phyloP scores from a whole-genome alignment of 345 rosid species.

The Syzygium aqueum region DNA sequence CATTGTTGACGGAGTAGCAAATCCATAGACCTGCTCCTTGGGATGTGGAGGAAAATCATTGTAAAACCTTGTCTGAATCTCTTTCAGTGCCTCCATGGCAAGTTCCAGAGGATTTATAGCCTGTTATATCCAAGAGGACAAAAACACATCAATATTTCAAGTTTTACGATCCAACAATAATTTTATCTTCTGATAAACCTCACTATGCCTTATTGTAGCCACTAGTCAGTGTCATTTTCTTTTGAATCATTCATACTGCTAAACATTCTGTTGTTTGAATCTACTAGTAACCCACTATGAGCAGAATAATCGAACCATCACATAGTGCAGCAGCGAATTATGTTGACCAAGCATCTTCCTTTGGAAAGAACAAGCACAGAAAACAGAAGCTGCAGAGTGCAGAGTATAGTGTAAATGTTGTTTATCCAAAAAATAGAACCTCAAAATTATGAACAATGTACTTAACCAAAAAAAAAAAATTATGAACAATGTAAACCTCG shows the following conservation, averaged over 20 bases:
- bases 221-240: neutral
- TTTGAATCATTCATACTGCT: neutral
- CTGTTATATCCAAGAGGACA: slow-evolving; percentile 19
- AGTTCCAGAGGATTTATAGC: slow-evolving; percentile 92
- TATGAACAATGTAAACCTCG: neutral
- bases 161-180: neutral
- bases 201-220: neutral
- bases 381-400: neutral
- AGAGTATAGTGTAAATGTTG: neutral
- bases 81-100: slow-evolving; percentile 82
- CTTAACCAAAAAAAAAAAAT: too few species aligned
- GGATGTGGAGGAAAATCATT: slow-evolving; percentile 85
- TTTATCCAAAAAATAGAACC: neutral
- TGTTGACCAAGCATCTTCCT: neutral
- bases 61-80: slow-evolving; percentile 73
- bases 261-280: neutral
- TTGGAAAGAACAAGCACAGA: neutral
- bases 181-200: neutral
- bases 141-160: neutral
- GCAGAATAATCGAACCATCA: neutral
- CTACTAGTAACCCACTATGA: neutral
- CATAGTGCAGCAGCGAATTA: neutral
- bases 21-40: slow-evolving; percentile 69
- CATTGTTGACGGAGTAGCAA: slow-evolving; percentile 97
- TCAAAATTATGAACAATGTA: neutral